These are phyloP conservation scores for Cercospora janseana DNA, from an alignment of 2,329 filamentous ascomycete species.

Conservation along the genomic window DNA sequence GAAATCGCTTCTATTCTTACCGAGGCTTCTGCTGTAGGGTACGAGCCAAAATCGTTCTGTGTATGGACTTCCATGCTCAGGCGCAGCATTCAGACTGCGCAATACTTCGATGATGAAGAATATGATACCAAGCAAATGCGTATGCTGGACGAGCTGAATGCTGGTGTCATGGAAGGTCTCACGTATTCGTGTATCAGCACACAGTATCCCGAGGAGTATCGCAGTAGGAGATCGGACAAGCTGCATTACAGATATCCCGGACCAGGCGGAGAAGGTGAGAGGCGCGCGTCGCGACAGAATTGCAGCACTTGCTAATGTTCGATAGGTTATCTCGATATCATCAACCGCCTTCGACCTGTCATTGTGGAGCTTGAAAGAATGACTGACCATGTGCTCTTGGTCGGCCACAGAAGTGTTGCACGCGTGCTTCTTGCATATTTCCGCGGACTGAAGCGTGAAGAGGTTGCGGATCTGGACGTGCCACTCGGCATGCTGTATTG, in stretches of 20 bases:
- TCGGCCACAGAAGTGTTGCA: constrained; percentile 88
- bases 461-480: constrained; percentile 92
- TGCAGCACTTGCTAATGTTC: neutral
- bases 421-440: constrained; percentile 95
- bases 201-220: constrained; percentile 78
- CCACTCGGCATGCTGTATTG: constrained; percentile 91
- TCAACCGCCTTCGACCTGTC: constrained; percentile 90
- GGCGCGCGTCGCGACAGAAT: too few species aligned
- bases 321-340: constrained; percentile 81
- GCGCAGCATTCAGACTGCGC: constrained; percentile 81
- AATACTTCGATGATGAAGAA: constrained; percentile 91
- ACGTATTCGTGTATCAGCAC: constrained; percentile 86
- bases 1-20: constrained; percentile 16
- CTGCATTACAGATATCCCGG: constrained; percentile 95
- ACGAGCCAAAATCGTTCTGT: constrained; percentile 75
- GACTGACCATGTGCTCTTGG: constrained; percentile 89
- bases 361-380: constrained; percentile 97
- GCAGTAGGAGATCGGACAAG: constrained; percentile 77
- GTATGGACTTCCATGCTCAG: constrained; percentile 98
- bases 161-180: constrained; percentile 88
- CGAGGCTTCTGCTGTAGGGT: constrained; percentile 45
- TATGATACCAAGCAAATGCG: constrained; percentile 82
- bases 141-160: constrained; percentile 84
- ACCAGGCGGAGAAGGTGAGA: constrained; percentile 74
- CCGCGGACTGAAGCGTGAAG: constrained; percentile 82